Evolutionary conservation across 2,329 filamentous ascomycete genomes (phyloP).

Genomic region (Zymoseptoria brevis): DNA sequence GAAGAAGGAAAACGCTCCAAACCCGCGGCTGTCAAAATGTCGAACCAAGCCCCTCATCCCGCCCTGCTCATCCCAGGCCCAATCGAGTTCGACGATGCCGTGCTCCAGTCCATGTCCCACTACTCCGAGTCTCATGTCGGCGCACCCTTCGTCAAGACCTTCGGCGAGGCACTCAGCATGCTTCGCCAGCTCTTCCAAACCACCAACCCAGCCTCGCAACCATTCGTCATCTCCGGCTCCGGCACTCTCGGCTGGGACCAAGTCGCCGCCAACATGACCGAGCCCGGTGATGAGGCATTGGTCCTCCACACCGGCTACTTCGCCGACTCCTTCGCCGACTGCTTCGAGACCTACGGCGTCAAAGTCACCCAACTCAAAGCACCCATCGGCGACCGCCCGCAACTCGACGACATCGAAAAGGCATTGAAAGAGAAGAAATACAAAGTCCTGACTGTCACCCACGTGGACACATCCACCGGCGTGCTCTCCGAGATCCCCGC

Average conservation of each 20-base stretch:
- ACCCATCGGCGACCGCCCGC: conserved; percentile 77
- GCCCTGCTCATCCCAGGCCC: conserved; percentile 92
- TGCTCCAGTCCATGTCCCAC: conserved; percentile 89
- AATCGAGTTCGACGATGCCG: conserved; percentile 97
- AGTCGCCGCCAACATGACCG: conserved; percentile 85
- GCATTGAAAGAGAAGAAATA: conserved; percentile 85
- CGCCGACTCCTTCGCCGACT: conserved; percentile 87
- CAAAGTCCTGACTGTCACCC: conserved; percentile 89
- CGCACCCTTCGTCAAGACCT: conserved; percentile 77
- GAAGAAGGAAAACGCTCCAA: conserved; percentile 22
- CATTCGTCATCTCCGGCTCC: conserved; percentile 87
- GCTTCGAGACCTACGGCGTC: conserved; percentile 82
- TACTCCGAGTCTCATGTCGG: conserved; percentile 94
- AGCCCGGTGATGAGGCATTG: conserved; percentile 81
- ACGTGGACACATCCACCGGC: conserved; percentile 95
- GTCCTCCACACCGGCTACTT: conserved; percentile 97
- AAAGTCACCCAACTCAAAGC: conserved; percentile 85
- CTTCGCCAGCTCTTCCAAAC: conserved; percentile 93
- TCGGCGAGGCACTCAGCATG: conserved; percentile 81
- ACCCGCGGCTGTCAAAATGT: conserved; percentile 41
- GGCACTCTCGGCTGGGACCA: conserved; percentile 96
- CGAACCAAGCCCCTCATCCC: conserved; percentile 51
- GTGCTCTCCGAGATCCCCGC: conserved; percentile 86
- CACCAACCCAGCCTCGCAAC: conserved; percentile 70
- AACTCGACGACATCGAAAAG: conserved; percentile 79